These are phyloP conservation scores for Trypanosoma platydactyli DNA, from an alignment of 208 protist genomes.

Conservation along the genomic window DNA sequence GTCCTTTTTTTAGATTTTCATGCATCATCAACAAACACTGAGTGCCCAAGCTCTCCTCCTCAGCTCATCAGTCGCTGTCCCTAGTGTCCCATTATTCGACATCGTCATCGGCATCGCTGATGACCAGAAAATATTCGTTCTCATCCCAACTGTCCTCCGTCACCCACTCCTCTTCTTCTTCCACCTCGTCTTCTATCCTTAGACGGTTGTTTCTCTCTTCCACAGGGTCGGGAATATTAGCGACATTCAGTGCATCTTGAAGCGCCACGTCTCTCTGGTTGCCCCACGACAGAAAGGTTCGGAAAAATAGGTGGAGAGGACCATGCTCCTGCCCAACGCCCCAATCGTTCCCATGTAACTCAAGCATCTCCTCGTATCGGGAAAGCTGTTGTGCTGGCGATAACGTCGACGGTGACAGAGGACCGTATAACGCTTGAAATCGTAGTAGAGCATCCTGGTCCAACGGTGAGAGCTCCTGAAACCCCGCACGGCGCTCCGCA, in stretches of 20 bases:
- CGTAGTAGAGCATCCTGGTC: conserved; percentile 40
- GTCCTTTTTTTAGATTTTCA: not conserved
- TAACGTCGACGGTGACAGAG: conserved; percentile 8
- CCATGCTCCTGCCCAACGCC: conserved; percentile 17
- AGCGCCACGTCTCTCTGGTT: conserved; percentile 33
- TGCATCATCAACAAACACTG: not conserved
- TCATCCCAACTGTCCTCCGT: conserved; percentile 27
- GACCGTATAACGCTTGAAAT: conserved; percentile 37
- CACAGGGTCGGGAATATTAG: conserved; percentile 37
- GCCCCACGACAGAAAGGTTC: conserved; percentile 31
- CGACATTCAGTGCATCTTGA: conserved; percentile 17
- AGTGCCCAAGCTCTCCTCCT: not conserved
- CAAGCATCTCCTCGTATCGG: conserved; percentile 28
- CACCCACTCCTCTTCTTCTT: conserved; percentile 17
- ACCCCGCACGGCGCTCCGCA: conserved; percentile 7
- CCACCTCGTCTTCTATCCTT: conserved; percentile 21
- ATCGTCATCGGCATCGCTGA: not conserved
- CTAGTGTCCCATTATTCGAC: too few relatives aligned
- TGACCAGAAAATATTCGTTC: not conserved
- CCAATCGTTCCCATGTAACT: conserved; percentile 15
- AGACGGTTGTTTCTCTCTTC: conserved; percentile 1
- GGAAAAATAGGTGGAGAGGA: conserved; percentile 27
- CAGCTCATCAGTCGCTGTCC: too few relatives aligned
- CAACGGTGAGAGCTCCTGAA: conserved; percentile 7
- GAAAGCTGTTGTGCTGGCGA: conserved; percentile 17